Evolutionary conservation across 2,329 filamentous ascomycete species (phyloP), one percentile per base, ranked within the genome.

Genomic region (Microdochium bolleyi): DNA sequence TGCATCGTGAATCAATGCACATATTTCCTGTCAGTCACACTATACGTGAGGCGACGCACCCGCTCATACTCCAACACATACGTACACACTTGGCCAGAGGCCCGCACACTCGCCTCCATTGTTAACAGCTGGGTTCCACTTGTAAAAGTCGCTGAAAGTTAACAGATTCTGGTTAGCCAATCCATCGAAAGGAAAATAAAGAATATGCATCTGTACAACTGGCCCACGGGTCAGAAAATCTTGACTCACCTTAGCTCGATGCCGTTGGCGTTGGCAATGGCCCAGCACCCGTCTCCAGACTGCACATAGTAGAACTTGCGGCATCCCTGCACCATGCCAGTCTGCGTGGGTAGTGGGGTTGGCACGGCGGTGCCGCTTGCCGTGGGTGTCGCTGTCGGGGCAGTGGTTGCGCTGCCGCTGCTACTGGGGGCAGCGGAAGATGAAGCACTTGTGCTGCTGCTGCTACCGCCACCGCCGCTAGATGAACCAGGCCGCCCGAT

Each of bases 251-350:
- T 32, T 3, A 52, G 22, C 11, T 52, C 24, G 19, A 52, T 52
- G 3, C 30, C 51, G 3, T 27, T 34, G 3, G 51, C 16, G 21
- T 49, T 52, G 25, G 49, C 51, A 3, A 55, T 53, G 11, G 49
- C 48, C 51, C 51, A 55, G 49, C 53, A 55, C n/a, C 48, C 48
- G 24, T 53, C 53, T 11, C 49, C 51, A 3, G 48, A 34, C 46
- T 53, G 51, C 22, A 24, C 34, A 16, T 41, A 21, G 32, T 51
- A 51, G 37, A 53, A 57, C 13, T 53, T 51, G 9, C 21, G 37
- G 24, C 56, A 57, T 3, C 51, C 50, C 1, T 30, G n/a, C 14
- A 48, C 52, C 49, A 56, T 38, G 19, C 54, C 56, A 10, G 49
- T 30, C 46, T 56, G 54, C 11, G 51, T 55, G 9, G 54, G 51